Evolutionary conservation across 2,329 filamentous ascomycete species (phyloP), one percentile per base, ranked within the genome.

Genomic region (Trichoderma afroharzianum): DNA sequence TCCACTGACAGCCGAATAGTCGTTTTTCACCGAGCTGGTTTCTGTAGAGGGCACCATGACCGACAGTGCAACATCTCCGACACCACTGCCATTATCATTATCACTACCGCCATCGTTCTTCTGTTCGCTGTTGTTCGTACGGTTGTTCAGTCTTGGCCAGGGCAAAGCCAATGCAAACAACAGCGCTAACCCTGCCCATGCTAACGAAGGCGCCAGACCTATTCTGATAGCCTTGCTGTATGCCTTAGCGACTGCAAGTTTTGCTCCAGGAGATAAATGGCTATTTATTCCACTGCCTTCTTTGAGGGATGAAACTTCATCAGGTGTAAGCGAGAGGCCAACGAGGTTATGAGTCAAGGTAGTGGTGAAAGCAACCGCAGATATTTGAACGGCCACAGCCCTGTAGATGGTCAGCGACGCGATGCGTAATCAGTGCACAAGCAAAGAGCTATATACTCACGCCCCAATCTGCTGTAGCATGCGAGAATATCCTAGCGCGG

Each of bases 401-500:
- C 59, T 62, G 21, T 11, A 28, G 15, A 43, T 21, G n/a, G n/a
- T 50, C 43, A 50, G 43, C 43, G 3, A 21, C 1, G 11, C 24
- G 43, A 7, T 26, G 24, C 6, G 32, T 12, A 14, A 28, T 28
- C n/a, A 24, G 7, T 43, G 6, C 7, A 39, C 7, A 28, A 33
- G 3, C 6, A 12, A 53, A n/a, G 21, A 26, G 28, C 30, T 6
- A 21, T 5, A 28, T 21, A 55, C 64, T 57, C 14, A 68, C 64
- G 64, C 28, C 21, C 64, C 64, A 30, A 68, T 50, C 32, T 68
- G 64, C 50, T 68, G 64, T 14, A 68, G 18, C 64, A 68, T 68
- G 8, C 39, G 39, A 21, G 64, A 68, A 39, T 68, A 68, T 39
- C 64, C 64, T 12, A 68, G 32, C 8, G 64, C 24, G n/a, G 28